Evolutionary conservation across 768 basidiomycete genomes (phyloP).

Genomic region (Kwoniella newhampshirensis): DNA sequence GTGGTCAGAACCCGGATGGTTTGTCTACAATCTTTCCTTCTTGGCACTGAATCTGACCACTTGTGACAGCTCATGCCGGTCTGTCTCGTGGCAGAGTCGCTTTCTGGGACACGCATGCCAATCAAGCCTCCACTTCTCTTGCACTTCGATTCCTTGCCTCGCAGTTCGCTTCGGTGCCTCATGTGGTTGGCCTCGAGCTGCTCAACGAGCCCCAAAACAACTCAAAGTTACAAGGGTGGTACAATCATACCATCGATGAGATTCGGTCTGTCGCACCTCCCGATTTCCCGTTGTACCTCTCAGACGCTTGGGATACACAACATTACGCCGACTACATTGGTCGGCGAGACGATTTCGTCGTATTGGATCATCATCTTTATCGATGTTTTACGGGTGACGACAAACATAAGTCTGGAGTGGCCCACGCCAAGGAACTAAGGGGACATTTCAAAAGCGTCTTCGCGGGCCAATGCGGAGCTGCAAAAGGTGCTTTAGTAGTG

Average conservation of each 20-base stretch:
- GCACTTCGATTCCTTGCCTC: slow-evolving; percentile 52
- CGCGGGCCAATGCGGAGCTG: slow-evolving; percentile 54
- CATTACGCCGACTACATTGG: slow-evolving; percentile 64
- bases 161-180: slow-evolving; percentile 55
- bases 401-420: slow-evolving; percentile 58
- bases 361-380: slow-evolving; percentile 80
- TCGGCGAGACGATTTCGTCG: slow-evolving; percentile 60
- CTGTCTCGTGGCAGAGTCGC: slow-evolving; percentile 56
- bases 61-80: slow-evolving; percentile 55
- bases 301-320: slow-evolving; percentile 73
- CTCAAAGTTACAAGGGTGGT: slow-evolving; percentile 64
- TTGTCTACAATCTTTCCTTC: background rate
- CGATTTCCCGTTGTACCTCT: slow-evolving; percentile 67
- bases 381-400: slow-evolving; percentile 72
- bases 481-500: slow-evolving; percentile 63
- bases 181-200: slow-evolving; percentile 62
- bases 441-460: slow-evolving; percentile 55
- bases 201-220: slow-evolving; percentile 64
- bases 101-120: slow-evolving; percentile 43
- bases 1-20: slow-evolving; percentile 56
- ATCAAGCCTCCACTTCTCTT: slow-evolving; percentile 47
- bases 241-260: slow-evolving; percentile 60
- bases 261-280: slow-evolving; percentile 59
- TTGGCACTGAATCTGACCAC: background rate
- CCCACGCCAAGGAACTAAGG: slow-evolving; percentile 61